A percentile compares a stretch with the other conserved stretches of the same genome.
These are phyloP conservation scores for Aureobasidium namibiae DNA, from an alignment of 2,329 filamentous ascomycete genomes.

Conservation along the genomic window DNA sequence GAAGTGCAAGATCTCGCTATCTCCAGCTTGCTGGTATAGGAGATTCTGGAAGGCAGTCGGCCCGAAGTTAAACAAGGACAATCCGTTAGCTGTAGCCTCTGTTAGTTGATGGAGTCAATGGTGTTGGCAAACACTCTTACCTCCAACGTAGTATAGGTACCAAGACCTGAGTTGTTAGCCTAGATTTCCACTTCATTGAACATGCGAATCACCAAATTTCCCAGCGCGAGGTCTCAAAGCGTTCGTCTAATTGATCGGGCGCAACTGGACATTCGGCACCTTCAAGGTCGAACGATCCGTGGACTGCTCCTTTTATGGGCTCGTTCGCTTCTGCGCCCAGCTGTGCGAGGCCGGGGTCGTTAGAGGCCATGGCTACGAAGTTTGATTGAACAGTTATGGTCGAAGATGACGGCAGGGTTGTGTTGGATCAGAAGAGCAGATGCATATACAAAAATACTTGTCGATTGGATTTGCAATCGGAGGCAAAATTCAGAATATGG, in stretches of 20 bases:
- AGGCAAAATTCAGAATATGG: background rate
- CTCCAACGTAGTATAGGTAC: background rate
- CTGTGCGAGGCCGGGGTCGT: constrained; percentile 25
- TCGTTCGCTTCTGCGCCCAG: constrained; percentile 24
- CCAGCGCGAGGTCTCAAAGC: constrained; percentile 42
- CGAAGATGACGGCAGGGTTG: background rate
- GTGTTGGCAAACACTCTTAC: background rate
- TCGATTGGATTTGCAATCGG: background rate
- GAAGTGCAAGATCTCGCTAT: constrained; percentile 46
- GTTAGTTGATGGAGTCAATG: background rate
- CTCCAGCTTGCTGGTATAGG: constrained; percentile 51
- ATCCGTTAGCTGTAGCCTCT: constrained; percentile 27
- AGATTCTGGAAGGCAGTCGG: constrained; percentile 59
- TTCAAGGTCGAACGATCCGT: constrained; percentile 17
- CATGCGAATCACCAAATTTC: constrained; percentile 42
- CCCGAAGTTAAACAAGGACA: constrained; percentile 55
- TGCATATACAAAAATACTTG: background rate
- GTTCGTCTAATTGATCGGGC: constrained; percentile 48
- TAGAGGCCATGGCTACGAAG: constrained; percentile 24
- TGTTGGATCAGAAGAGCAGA: background rate
- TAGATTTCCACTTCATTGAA: background rate
- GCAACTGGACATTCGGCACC: constrained; percentile 37
- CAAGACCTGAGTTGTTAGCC: background rate
- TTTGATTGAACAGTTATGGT: background rate
- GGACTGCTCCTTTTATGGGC: constrained; percentile 22